Base-by-base conservation (phyloP, 805 yeast species). In the Kluyveromyces nonfermentans region DNA sequence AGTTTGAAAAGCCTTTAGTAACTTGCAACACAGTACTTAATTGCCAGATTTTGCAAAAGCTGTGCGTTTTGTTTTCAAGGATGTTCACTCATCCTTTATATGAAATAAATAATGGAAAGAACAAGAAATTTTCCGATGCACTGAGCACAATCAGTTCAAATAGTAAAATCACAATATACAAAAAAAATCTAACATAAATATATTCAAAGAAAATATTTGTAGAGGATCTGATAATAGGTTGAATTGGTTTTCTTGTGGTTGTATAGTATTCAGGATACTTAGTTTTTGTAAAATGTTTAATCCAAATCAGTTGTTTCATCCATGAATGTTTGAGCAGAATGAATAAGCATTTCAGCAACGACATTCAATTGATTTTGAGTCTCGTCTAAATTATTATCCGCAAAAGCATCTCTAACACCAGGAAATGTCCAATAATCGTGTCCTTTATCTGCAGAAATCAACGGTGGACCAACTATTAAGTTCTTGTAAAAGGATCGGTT, bases 351-450 rank as follows among this genome's bases (percentile, higher is more conserved):
- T 14, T 57, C 52, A 5, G 75, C 69, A 14, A 78, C 63, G 4
- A 56, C 50, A 35, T 73, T 64, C 7, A 82, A 59, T 49, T 80
- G 78, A 2, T 58, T 50, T 47, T 80, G 84, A 0, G 85, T 88
- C 30, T 54, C 59, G 0, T 54, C 64, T 69, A 76, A 74, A 46
- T 79, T 74, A 0, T 68, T 66, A 1, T 58, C 59, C 35, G 67
- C 68, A 10, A 85, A 57, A 0, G 77, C 79, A 56, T 88, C 95
- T 48, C 94, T 71, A 2, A 88, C 72, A 5, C 75, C 74, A 0
- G 97, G 96, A 57, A 84, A 87, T 2, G 84, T 71, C 62, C 80
- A 78, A 73, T 82, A 74, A 33, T 73, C 67, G 47, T 65, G 70
- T 2, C 56, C 56, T 1, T 53, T 60, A 9, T 69, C 69, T 0